Evolutionary conservation across 192 early-diverging fungal genomes (phyloP).

Genomic region (Helicostylum pulchrum): DNA sequence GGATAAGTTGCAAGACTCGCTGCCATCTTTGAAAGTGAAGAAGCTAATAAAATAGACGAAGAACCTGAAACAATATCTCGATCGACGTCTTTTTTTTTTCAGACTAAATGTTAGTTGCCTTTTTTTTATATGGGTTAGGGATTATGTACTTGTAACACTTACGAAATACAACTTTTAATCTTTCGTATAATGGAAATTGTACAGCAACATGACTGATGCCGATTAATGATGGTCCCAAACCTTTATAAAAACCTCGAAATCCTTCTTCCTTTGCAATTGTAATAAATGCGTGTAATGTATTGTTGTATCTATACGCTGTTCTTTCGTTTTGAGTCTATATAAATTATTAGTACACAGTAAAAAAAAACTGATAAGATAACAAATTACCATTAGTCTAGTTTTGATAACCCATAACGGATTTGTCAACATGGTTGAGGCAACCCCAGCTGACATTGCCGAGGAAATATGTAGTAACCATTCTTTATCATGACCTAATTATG

Average conservation of each 20-base stretch:
- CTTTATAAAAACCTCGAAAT: conserved; percentile 84
- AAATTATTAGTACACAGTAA: too few relatives aligned
- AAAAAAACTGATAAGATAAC: too few relatives aligned
- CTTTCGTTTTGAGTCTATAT: conserved; percentile 71
- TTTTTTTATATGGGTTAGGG: too few relatives aligned
- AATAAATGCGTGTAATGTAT: conserved; percentile 77
- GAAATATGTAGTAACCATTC: conserved; percentile 68
- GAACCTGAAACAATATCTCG: conserved; percentile 19
- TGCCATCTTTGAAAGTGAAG: conserved; percentile 84
- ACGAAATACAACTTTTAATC: conserved; percentile 69
- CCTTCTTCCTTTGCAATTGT: conserved; percentile 80
- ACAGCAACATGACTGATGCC: conserved; percentile 92
- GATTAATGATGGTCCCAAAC: conserved; percentile 85
- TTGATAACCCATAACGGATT: conserved; percentile 95
- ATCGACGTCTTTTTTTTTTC: not conserved
- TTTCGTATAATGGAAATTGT: conserved; percentile 96
- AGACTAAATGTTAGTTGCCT: not conserved
- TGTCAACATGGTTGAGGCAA: conserved; percentile 71
- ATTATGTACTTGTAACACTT: conserved; percentile 21
- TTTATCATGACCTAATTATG: conserved; percentile 35
- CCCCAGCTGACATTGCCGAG: conserved; percentile 84
- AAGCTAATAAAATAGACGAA: conserved; percentile 73
- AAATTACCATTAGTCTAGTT: conserved; percentile 77
- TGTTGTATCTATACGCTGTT: conserved; percentile 80
- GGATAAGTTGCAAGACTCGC: conserved; percentile 92